Base-by-base conservation (phyloP, 768 basidiomycete species). In the Tylopilus sp. region DNA sequence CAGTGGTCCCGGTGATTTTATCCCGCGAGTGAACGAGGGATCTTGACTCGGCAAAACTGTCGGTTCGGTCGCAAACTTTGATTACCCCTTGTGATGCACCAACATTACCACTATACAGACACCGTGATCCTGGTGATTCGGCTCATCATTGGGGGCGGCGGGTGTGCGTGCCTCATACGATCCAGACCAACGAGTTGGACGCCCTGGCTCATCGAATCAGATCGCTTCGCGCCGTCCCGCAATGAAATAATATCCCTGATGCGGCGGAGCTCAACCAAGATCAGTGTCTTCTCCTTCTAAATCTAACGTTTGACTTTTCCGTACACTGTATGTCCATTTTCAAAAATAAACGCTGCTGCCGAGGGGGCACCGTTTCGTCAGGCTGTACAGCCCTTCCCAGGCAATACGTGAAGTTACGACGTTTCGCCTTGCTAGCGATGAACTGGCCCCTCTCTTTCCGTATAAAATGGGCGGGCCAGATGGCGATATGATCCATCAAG, bases 291-390 rank as follows among this genome's bases (percentile, higher is more conserved):
- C 54, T 47, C 50, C 44, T 70, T 63, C 69, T 54, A 66, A 58
- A 62, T 60, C 56, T 29, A 60, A 62, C 49, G 53, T 61, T 49
- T 52, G 43, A 63, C 55, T 54, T 66, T 68, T 65, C 55, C 53
- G 51, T 51, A 58, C 59, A 30, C 51, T 46, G 26, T 40, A 54
- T 54, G 47, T 41, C 53, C 57, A 63, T 57, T 58, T n/a, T 67
- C 62, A 58, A 66, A 66, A 68, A 66, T 66, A 66, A 19, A 59
- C 66, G 59, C 50, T 56, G 59, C 50, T 56, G 57, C 70, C 68
- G 58, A 66, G 52, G 51, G 34, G 34, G 33, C 17, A 33, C 50
- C 66, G 69, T 60, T 56, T 67, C 56, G 64, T 54, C 54, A 66
- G 30, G 30, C 50, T 63, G n/a, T n/a, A n/a, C n/a, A n/a, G n/a